Base-by-base conservation (phyloP, 768 basidiomycete species). In the Psilocybe sp. region DNA sequence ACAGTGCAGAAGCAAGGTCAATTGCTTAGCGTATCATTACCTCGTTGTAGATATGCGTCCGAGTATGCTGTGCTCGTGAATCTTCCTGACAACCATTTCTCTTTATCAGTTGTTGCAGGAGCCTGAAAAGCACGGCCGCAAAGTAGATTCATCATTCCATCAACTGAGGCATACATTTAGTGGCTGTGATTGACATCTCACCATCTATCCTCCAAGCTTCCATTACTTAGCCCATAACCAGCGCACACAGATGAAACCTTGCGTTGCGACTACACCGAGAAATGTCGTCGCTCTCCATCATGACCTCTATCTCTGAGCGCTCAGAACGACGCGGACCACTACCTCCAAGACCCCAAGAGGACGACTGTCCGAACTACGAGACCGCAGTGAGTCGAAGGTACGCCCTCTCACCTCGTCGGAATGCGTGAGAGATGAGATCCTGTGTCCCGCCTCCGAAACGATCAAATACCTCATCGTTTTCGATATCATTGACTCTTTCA, bases 301-400 rank as follows among this genome's bases (percentile, higher is more conserved):
- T 62, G 62, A 52, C 47, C 48, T 44, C 55, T 32, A 54, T 54
- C 42, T 33, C 49, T 33, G 54, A 59, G 50, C 50, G 53, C 41
- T 46, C 52, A 34, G 46, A 55, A 38, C 54, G 44, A 44, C 44
- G 58, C 51, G 19, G 51, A 16, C 34, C 48, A 7, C 55, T 54
- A 5, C 42, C 47, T 15, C 54, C 37, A 13, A 14, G 50, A 18
- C 16, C 50, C 7, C 58, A 60, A 31, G 73, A 73, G 20, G 67
- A 69, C 40, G 64, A 60, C 12, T 74, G 72, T 54, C 75, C 75
- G 1, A 67, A 70, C 44, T 77, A 77, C 47, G 66, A 73, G 32
- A 59, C 60, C 9, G 67, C 67, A 13, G 66, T 73, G 35, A 68
- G 62, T 58, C 68, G 69, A 59, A 72, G 72, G 75, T 73, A 54